Conservation (phyloP, 345 rosid species). For the Pistacia integerrima region DNA sequence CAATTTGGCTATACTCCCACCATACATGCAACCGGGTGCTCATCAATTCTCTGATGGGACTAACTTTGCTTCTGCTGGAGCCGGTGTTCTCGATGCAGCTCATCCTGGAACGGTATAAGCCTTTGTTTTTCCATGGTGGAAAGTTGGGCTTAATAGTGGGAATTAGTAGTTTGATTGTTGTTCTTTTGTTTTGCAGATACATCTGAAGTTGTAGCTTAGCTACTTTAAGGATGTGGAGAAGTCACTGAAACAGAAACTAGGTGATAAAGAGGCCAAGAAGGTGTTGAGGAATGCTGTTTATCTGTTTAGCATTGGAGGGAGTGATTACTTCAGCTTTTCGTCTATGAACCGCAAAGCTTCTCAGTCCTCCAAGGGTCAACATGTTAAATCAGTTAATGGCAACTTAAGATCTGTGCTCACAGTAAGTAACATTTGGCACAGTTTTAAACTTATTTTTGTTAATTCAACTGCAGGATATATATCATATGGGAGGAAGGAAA, state of each 20-base stretch:
- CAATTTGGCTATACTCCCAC: constrained; percentile 6
- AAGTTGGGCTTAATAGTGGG: too few relatives aligned
- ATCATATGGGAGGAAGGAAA: constrained; percentile 37
- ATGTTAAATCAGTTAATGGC: not conserved
- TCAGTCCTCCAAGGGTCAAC: not conserved
- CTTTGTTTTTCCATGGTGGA: not conserved
- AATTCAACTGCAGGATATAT: constrained; percentile 21
- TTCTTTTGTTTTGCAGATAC: not conserved
- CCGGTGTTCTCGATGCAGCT: constrained; percentile 9
- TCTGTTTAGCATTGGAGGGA: constrained; percentile 33
- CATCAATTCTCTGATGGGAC: constrained; percentile 18
- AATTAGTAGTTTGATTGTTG: too few relatives aligned
- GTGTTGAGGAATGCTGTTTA: constrained; percentile 22
- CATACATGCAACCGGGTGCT: constrained; percentile 17
- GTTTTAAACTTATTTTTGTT: not conserved
- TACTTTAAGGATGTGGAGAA: not conserved
- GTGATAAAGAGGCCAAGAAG: not conserved
- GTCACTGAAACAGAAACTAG: not conserved
- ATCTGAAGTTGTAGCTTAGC: not conserved
- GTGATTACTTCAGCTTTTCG: constrained; percentile 20
- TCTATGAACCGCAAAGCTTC: not conserved
- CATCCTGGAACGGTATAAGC: not conserved
- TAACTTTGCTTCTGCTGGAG: constrained; percentile 31
- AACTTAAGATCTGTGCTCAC: not conserved
- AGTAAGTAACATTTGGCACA: not conserved